Percentiles rank a stretch among this genome's conserved stretches.
These are phyloP conservation scores for Colletotrichum cereale DNA, from an alignment of 2,329 filamentous ascomycete genomes.

Conservation along the genomic window DNA sequence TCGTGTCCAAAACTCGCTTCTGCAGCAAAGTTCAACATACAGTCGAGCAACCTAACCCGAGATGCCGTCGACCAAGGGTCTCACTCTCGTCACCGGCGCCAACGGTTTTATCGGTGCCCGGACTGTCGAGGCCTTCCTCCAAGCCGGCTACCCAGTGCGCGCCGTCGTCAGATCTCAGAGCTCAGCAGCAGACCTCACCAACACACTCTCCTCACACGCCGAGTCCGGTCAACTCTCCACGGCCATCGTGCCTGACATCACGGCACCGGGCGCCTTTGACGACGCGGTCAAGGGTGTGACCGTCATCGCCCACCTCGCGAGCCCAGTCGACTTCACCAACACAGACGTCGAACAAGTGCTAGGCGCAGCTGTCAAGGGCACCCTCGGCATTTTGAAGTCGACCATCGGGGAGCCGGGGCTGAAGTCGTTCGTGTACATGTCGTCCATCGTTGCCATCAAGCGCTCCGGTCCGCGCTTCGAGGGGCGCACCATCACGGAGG, in stretches of 20 bases:
- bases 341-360: conserved; percentile 58
- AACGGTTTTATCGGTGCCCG: conserved; percentile 55
- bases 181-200: conserved; percentile 40
- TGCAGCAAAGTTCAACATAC: neutral
- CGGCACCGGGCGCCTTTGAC: conserved; percentile 50
- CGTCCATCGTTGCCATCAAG: conserved; percentile 42
- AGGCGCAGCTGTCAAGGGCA: conserved; percentile 51
- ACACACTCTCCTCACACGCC: conserved; percentile 42
- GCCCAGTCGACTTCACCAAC: conserved; percentile 51
- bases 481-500: conserved; percentile 38
- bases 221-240: conserved; percentile 42
- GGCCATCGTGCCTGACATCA: conserved; percentile 52
- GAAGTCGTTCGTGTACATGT: conserved; percentile 49
- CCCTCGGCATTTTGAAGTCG: conserved; percentile 54
- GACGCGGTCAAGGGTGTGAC: conserved; percentile 51
- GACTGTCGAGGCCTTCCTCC: conserved; percentile 52
- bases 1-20: neutral
- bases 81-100: conserved; percentile 53
- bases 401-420: conserved; percentile 55
- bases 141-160: conserved; percentile 53
- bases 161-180: conserved; percentile 51
- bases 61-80: conserved; percentile 25
- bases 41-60: too few relatives aligned
- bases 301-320: conserved; percentile 60
- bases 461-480: conserved; percentile 22